phyloP scores from a whole-genome alignment of 139 green algal genomes.

The Axilococcus clingmanii region DNA sequence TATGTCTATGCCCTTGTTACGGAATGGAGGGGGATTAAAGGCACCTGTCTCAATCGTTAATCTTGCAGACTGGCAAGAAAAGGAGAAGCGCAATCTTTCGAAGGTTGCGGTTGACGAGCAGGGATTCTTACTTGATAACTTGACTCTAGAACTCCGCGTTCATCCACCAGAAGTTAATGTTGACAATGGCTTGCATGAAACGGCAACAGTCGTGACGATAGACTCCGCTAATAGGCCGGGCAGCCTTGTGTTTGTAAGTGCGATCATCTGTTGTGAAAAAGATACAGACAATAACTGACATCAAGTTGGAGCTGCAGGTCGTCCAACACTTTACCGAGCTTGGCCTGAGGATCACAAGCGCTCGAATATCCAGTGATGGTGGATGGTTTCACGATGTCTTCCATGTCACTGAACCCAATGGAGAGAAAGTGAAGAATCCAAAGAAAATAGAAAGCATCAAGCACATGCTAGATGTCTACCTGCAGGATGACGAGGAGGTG shows the following conservation, averaged over 20 bases:
- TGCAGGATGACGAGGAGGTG: slow-evolving; percentile 35
- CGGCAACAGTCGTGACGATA: slow-evolving; percentile 73
- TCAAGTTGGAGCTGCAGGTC: slow-evolving; percentile 53
- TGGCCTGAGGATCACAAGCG: slow-evolving; percentile 66
- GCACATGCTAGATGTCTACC: slow-evolving; percentile 58
- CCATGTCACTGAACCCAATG: slow-evolving; percentile 65
- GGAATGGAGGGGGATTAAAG: slow-evolving; percentile 1
- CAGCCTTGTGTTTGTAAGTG: slow-evolving; percentile 76
- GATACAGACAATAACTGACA: not conserved
- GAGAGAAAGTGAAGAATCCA: slow-evolving; percentile 60
- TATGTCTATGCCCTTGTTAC: slow-evolving; percentile 1
- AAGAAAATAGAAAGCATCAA: slow-evolving; percentile 69
- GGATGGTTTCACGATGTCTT: slow-evolving; percentile 98
- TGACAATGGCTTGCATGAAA: slow-evolving; percentile 63
- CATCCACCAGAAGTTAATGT: slow-evolving; percentile 71
- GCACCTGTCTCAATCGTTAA: not conserved
- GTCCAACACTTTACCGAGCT: slow-evolving; percentile 94
- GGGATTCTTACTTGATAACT: slow-evolving; percentile 65
- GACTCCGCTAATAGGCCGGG: slow-evolving; percentile 91
- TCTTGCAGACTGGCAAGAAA: slow-evolving; percentile 15
- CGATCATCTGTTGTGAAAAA: not conserved
- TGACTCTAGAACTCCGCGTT: slow-evolving; percentile 68
- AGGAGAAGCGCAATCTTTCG: slow-evolving; percentile 14
- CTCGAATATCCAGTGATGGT: slow-evolving; percentile 81
- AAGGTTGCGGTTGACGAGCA: slow-evolving; percentile 33